Percentiles rank a stretch among this genome's conserved stretches.
These are phyloP conservation scores for Eucalyptus albens DNA, from an alignment of 345 rosid genomes.

Conservation along the genomic window DNA sequence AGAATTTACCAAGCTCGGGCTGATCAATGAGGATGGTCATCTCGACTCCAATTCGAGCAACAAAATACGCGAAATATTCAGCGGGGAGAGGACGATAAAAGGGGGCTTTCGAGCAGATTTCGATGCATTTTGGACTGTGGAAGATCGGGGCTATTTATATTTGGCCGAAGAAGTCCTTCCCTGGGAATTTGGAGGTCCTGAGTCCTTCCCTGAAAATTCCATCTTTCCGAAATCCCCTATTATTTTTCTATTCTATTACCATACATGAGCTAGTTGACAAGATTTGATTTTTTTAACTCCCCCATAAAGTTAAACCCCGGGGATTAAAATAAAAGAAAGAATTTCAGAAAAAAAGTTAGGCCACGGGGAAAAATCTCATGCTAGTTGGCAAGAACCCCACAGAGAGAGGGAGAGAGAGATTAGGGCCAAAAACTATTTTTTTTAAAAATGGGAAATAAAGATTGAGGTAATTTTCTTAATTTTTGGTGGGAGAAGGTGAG, in stretches of 20 bases:
- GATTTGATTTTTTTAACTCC: not conserved
- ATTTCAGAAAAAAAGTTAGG: not conserved
- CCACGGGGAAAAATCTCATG: not conserved
- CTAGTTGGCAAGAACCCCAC: not conserved
- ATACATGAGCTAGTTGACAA: not conserved
- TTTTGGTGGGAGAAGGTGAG: not conserved
- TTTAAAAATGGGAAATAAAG: too few relatives aligned
- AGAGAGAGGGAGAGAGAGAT: not conserved
- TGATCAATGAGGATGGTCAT: conserved; percentile 43
- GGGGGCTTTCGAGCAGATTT: not conserved
- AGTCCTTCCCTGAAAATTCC: conserved; percentile 28
- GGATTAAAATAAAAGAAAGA: not conserved
- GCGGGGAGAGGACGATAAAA: not conserved
- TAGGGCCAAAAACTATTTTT: not conserved
- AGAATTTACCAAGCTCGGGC: conserved; percentile 22
- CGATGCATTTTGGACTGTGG: not conserved
- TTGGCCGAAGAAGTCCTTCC: conserved; percentile 29
- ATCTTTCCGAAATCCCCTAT: not conserved
- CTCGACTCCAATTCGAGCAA: not conserved
- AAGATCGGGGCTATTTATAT: conserved; percentile 27
- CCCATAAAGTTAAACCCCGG: not conserved
- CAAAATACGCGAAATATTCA: not conserved
- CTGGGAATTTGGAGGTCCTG: conserved; percentile 22
- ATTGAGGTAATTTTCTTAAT: not conserved
- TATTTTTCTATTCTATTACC: not conserved